Evolutionary conservation across 495 filamentous ascomycete species (phyloP).

Genomic region (Lichina pygmaea): DNA sequence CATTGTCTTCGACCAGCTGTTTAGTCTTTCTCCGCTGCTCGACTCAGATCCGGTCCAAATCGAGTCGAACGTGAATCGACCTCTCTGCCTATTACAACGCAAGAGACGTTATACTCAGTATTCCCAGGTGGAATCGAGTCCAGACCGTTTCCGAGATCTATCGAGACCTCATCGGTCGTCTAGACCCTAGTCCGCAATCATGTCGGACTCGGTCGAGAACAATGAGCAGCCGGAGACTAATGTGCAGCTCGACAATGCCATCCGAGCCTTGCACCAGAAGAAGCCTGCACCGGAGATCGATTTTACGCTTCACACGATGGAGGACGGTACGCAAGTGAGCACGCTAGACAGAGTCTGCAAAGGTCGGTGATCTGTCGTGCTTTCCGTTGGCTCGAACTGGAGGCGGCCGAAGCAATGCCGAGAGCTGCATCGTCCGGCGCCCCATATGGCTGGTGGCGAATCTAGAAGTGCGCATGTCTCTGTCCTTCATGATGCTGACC

Average conservation of each 20-base stretch:
- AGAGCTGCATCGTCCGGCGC: neutral
- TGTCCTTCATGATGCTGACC: neutral
- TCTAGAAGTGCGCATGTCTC: too few relatives aligned
- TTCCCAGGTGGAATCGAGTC: too few relatives aligned
- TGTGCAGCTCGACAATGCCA: slow-evolving; percentile 13
- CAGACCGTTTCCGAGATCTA: too few relatives aligned
- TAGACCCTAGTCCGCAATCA: too few relatives aligned
- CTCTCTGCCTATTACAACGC: too few relatives aligned
- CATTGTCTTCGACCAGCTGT: too few relatives aligned
- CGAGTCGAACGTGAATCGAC: too few relatives aligned
- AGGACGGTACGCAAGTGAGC: slow-evolving; percentile 84
- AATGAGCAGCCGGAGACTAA: neutral
- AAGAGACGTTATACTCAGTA: too few relatives aligned
- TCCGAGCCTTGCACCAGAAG: slow-evolving; percentile 69
- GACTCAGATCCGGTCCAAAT: too few relatives aligned
- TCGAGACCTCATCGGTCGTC: too few relatives aligned
- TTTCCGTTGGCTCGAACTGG: neutral
- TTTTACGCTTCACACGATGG: slow-evolving; percentile 93
- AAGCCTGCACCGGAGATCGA: slow-evolving; percentile 90
- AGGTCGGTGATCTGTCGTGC: slow-evolving; percentile 23
- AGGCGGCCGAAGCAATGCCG: neutral
- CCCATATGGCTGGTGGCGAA: neutral
- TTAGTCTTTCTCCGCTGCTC: too few relatives aligned
- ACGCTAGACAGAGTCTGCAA: slow-evolving; percentile 90
- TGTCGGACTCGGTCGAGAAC: too few relatives aligned